These are phyloP conservation scores for Phytophthora sansomeana DNA, from an alignment of 352 stramenopile genomes.

Conservation along the genomic window DNA sequence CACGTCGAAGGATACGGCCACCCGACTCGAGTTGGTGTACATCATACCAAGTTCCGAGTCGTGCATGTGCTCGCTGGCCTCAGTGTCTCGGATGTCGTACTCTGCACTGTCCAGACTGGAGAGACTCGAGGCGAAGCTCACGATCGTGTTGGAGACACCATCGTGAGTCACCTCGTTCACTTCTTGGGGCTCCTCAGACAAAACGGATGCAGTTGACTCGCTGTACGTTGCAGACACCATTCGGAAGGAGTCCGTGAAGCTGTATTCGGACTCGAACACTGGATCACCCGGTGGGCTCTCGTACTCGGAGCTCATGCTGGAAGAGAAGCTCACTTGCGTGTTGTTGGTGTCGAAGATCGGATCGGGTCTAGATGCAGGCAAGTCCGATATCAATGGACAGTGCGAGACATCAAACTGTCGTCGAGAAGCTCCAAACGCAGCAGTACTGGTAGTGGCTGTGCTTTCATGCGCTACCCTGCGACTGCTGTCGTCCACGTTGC, in stretches of 20 bases:
- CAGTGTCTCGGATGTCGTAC: conserved; percentile 42
- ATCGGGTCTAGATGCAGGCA: conserved; percentile 5
- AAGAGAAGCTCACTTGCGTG: conserved; percentile 42
- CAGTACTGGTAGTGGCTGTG: neutral
- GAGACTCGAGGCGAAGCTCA: conserved; percentile 39
- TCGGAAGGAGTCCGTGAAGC: conserved; percentile 11
- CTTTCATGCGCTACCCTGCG: neutral
- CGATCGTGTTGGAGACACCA: conserved; percentile 18
- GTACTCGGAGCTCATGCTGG: conserved; percentile 34
- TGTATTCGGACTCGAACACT: conserved; percentile 21
- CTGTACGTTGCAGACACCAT: conserved; percentile 21
- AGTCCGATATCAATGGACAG: conserved; percentile 6
- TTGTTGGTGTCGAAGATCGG: conserved; percentile 32
- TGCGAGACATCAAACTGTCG: conserved; percentile 16
- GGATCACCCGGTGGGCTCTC: conserved; percentile 6
- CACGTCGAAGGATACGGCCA: conserved; percentile 43
- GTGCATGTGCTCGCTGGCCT: conserved; percentile 46
- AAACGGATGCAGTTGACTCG: conserved; percentile 1
- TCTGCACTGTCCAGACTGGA: conserved; percentile 33
- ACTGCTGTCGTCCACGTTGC: neutral
- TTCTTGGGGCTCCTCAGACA: neutral
- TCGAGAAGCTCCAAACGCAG: neutral
- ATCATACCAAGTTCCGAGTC: conserved; percentile 29
- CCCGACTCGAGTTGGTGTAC: conserved; percentile 32
- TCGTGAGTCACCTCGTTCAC: neutral